Conservation (phyloP, 2,329 filamentous ascomycete species). For the Fusarium temperatum region DNA sequence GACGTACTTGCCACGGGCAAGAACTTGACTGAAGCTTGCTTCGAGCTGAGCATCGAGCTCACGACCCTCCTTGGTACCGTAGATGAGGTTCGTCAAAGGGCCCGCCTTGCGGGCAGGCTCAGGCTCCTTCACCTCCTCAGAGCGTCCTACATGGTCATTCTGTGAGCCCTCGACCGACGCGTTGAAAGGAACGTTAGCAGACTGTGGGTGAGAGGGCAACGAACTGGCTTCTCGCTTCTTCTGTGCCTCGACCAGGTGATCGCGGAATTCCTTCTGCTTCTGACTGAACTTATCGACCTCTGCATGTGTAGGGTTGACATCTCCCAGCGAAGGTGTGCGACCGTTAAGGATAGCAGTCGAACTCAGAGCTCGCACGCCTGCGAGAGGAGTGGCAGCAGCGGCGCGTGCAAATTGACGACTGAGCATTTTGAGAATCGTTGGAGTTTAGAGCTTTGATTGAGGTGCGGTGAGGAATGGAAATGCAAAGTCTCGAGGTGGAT, state of each 20-base stretch:
- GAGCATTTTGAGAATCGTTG: slow-evolving; percentile 53
- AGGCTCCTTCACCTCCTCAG: slow-evolving; percentile 65
- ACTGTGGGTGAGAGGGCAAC: slow-evolving; percentile 55
- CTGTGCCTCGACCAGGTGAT: slow-evolving; percentile 78
- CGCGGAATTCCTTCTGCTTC: slow-evolving; percentile 87
- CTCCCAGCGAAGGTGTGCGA: slow-evolving; percentile 80
- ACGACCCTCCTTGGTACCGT: slow-evolving; percentile 94
- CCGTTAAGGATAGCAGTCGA: slow-evolving; percentile 57
- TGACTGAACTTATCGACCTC: slow-evolving; percentile 79
- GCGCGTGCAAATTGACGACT: slow-evolving; percentile 59
- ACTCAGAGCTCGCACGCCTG: slow-evolving; percentile 64
- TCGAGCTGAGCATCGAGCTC: slow-evolving; percentile 96
- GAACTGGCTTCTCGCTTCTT: slow-evolving; percentile 89
- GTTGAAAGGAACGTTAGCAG: slow-evolving; percentile 56
- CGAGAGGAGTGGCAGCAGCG: slow-evolving; percentile 56
- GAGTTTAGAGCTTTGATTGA: slow-evolving; percentile 18
- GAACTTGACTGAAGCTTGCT: slow-evolving; percentile 92
- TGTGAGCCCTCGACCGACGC: slow-evolving; percentile 52
- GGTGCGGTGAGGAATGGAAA: slow-evolving; percentile 10
- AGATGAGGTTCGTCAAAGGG: slow-evolving; percentile 87
- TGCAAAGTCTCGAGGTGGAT: slow-evolving; percentile 13
- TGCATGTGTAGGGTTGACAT: slow-evolving; percentile 74
- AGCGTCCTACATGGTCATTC: slow-evolving; percentile 48
- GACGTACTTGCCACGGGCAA: slow-evolving; percentile 96
- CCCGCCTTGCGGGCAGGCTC: slow-evolving; percentile 73